Percentiles rank a stretch among this genome's conserved stretches.
phyloP scores from a whole-genome alignment of 768 basidiomycete genomes.

The Boletus pseudopeckii region DNA sequence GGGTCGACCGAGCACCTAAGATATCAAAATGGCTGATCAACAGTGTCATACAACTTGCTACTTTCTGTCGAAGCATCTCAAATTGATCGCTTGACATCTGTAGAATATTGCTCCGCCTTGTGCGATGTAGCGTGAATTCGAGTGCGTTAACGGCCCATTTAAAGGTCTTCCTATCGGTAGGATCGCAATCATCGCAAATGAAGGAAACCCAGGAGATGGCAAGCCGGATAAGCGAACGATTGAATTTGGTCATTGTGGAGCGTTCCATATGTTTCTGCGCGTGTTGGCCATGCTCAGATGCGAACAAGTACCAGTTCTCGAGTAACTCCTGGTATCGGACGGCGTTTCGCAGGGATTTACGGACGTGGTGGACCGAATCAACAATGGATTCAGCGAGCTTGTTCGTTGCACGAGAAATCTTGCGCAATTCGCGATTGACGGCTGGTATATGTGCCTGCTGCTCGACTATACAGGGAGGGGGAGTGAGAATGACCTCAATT shows the following conservation, averaged over 20 bases:
- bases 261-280: slow-evolving; percentile 87
- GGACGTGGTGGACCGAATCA: slow-evolving; percentile 86
- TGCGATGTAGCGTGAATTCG: slow-evolving; percentile 87
- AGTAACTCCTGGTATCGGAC: slow-evolving; percentile 77
- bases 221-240: slow-evolving; percentile 78
- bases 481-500: slow-evolving; percentile 40
- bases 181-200: slow-evolving; percentile 97
- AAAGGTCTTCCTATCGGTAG: slow-evolving; percentile 93
- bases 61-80: slow-evolving; percentile 83
- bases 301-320: slow-evolving; percentile 93
- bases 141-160: slow-evolving; percentile 97
- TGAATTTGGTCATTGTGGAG: slow-evolving; percentile 66
- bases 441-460: slow-evolving; percentile 87
- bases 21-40: slow-evolving; percentile 98
- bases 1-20: slow-evolving; percentile 84
- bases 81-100: slow-evolving; percentile 88
- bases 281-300: slow-evolving; percentile 93
- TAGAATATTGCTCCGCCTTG: slow-evolving; percentile 83
- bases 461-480: slow-evolving; percentile 58
- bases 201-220: slow-evolving; percentile 98
- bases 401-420: slow-evolving; percentile 86
- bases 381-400: slow-evolving; percentile 91
- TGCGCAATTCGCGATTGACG: slow-evolving; percentile 86
- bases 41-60: slow-evolving; percentile 95
- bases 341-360: slow-evolving; percentile 56